Evolutionary conservation across 805 yeast species (phyloP).

Genomic region (Diddensiella santjacobensis): DNA sequence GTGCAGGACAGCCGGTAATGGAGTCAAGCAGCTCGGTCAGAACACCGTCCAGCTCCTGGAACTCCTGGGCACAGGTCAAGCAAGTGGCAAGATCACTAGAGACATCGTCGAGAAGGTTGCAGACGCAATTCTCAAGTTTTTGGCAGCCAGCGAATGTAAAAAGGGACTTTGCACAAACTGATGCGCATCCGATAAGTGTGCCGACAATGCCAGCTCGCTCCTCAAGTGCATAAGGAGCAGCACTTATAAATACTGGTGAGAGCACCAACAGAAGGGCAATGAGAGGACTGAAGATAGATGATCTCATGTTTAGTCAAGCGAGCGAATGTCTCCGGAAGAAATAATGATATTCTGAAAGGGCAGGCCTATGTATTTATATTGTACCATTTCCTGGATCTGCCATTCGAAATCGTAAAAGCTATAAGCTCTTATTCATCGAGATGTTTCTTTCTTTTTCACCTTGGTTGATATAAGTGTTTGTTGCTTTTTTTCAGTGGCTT

Average conservation of each 20-base stretch:
- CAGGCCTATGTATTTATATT: background rate
- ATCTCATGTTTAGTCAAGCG: background rate
- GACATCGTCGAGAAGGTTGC: background rate
- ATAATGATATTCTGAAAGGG: background rate
- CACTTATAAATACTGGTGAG: background rate
- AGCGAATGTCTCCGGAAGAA: background rate
- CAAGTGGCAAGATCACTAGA: background rate
- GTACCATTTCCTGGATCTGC: background rate
- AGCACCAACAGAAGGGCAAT: background rate
- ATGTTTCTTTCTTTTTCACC: background rate
- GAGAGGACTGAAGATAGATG: background rate
- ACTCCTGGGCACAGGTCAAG: background rate
- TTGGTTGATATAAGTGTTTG: background rate
- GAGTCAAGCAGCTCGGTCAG: background rate
- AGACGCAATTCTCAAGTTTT: background rate
- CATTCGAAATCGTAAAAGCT: background rate
- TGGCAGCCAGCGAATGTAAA: background rate
- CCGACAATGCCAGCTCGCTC: background rate
- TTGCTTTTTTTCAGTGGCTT: background rate
- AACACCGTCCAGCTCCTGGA: background rate
- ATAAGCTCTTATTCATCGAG: background rate
- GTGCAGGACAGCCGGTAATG: constrained; percentile 1
- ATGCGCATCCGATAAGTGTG: background rate
- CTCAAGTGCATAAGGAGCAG: constrained; percentile 1
- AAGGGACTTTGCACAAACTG: background rate